Conservation (phyloP, 805 yeast species). For the Schwanniomyces occidentalis region DNA sequence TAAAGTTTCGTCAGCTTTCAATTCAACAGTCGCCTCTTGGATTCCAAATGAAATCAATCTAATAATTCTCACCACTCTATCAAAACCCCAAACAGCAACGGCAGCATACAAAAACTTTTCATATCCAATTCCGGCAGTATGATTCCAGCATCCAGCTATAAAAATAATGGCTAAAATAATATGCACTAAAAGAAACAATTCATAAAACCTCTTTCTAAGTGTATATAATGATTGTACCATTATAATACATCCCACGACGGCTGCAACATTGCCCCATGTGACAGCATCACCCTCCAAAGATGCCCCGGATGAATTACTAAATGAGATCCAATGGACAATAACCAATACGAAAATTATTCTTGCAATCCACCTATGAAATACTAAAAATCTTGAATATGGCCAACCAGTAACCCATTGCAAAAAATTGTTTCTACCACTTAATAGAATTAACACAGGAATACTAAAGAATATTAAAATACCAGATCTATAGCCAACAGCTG, state of each 20-base stretch:
- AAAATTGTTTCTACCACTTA: constrained; percentile 67
- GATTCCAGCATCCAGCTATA: constrained; percentile 49
- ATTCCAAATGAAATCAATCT: constrained; percentile 35
- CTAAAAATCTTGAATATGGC: constrained; percentile 44
- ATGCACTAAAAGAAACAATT: constrained; percentile 35
- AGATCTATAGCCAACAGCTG: constrained; percentile 53
- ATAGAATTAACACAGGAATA: constrained; percentile 54
- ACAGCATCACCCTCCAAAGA: constrained; percentile 16
- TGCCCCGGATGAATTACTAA: constrained; percentile 19
- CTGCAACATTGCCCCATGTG: constrained; percentile 38
- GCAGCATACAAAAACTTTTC: constrained; percentile 30
- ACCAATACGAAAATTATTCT: constrained; percentile 29
- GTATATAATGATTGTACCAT: constrained; percentile 32
- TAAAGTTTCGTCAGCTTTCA: constrained; percentile 38
- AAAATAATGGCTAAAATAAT: constrained; percentile 36
- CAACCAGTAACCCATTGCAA: constrained; percentile 61
- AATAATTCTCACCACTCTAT: constrained; percentile 28
- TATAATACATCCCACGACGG: constrained; percentile 32
- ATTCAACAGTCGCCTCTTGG: constrained; percentile 29
- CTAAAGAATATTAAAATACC: constrained; percentile 46
- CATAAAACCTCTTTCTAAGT: constrained; percentile 39
- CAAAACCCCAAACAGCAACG: constrained; percentile 38
- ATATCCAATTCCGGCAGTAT: constrained; percentile 36
- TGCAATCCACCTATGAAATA: constrained; percentile 49
- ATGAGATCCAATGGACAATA: constrained; percentile 31